Conservation (phyloP, 192 early-diverging fungal species). For the Podila horticola region DNA sequence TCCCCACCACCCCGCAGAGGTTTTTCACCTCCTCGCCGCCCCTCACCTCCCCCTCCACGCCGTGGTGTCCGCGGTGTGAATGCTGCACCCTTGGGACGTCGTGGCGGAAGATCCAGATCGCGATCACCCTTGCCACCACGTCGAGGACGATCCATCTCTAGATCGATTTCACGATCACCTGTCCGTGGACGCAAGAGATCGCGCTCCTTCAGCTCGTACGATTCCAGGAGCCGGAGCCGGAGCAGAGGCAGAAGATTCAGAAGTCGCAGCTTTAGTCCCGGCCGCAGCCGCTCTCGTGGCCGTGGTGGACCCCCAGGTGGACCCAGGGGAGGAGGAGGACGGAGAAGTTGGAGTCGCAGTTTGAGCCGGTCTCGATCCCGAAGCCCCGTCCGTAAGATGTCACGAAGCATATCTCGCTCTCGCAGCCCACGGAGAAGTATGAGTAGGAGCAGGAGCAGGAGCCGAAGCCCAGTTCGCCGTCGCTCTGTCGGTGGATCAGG, state of each 20-base stretch:
- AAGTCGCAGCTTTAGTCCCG: slow-evolving; percentile 22
- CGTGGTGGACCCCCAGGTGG: too few species aligned
- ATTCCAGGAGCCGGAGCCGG: slow-evolving; percentile 37
- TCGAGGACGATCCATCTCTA: slow-evolving; percentile 18
- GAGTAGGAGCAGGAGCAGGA: slow-evolving; percentile 29
- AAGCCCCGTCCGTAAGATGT: slow-evolving; percentile 1
- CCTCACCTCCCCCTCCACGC: slow-evolving; percentile 19
- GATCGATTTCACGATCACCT: slow-evolving; percentile 41
- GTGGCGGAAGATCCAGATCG: slow-evolving; percentile 25
- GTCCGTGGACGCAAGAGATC: slow-evolving; percentile 47
- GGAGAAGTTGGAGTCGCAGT: background rate
- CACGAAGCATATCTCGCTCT: slow-evolving; percentile 1
- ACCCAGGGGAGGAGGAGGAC: background rate
- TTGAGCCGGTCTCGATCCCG: slow-evolving; percentile 7
- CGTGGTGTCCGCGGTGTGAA: slow-evolving; percentile 18
- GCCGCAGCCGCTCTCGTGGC: slow-evolving; percentile 27
- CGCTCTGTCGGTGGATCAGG: slow-evolving; percentile 15
- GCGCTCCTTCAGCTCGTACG: slow-evolving; percentile 44
- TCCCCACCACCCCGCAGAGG: slow-evolving; percentile 29
- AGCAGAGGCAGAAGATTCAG: slow-evolving; percentile 17
- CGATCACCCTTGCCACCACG: slow-evolving; percentile 30
- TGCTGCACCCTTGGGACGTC: slow-evolving; percentile 34
- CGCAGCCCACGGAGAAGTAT: slow-evolving; percentile 21
- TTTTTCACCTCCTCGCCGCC: slow-evolving; percentile 1
- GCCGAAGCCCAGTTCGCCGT: slow-evolving; percentile 27